A percentile compares a stretch with the other conserved stretches of the same genome.
Evolutionary conservation across 2,329 filamentous ascomycete genomes (phyloP).

Genomic region (Xylaria sp.): DNA sequence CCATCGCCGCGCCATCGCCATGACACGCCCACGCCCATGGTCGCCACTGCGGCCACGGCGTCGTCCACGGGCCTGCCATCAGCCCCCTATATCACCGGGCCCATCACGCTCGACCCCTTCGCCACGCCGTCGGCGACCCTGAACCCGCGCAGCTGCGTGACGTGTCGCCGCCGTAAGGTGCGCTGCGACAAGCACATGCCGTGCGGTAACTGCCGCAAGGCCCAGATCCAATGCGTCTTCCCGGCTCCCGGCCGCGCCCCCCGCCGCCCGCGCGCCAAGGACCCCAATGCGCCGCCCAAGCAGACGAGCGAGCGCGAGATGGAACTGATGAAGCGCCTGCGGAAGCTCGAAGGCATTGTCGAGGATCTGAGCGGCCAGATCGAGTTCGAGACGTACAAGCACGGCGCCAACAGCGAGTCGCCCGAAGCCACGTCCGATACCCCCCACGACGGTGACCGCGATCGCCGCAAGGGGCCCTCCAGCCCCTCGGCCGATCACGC

Average conservation of each 20-base stretch:
- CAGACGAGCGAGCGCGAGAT: constrained; percentile 70
- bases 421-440: constrained; percentile 52
- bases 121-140: constrained; percentile 47
- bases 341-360: constrained; percentile 80
- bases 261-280: constrained; percentile 72
- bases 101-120: constrained; percentile 49
- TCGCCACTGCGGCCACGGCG: not conserved
- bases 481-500: constrained; percentile 40
- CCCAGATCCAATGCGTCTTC: constrained; percentile 77
- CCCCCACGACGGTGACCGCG: constrained; percentile 40
- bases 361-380: constrained; percentile 74
- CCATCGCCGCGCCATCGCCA: constrained; percentile 21
- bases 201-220: constrained; percentile 78
- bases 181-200: constrained; percentile 83
- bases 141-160: constrained; percentile 59
- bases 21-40: constrained; percentile 2
- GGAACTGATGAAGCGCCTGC: constrained; percentile 77
- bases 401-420: constrained; percentile 52
- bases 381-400: constrained; percentile 62
- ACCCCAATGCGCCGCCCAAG: constrained; percentile 70
- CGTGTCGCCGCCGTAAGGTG: constrained; percentile 69
- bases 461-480: constrained; percentile 42
- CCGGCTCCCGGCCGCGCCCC: constrained; percentile 79
- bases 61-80: constrained; percentile 24
- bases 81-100: constrained; percentile 41